Evolutionary conservation across 306 rosid species (phyloP), one percentile per base, ranked within the genome.

Genomic region (Notholithocarpus densiflorus): DNA sequence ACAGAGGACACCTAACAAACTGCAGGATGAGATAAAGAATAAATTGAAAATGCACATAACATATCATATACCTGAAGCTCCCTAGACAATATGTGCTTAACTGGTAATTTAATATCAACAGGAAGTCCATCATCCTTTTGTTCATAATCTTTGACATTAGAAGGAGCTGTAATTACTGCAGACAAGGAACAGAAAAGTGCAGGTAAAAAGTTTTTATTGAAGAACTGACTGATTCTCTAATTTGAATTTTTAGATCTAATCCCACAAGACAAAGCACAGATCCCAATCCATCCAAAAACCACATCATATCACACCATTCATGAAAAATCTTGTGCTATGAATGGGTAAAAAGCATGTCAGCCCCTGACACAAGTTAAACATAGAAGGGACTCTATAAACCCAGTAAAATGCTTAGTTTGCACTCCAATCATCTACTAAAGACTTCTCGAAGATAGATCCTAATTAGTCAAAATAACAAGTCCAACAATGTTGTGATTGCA

Each of bases 91-190:
- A 88, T 84, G 74, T 87, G 97, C 87, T 84, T 92, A 79, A 90
- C 84, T 23, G 98, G 97, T 76, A 87, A 81, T 89, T 94, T 94
- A 66, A 83, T 80, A 54, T 94, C 98, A 48, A 85, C 77, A 31
- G 94, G 80, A 81, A 89, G 84, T 29, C 86, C 91, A 65, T 94
- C 97, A 20, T 94, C 98, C 87, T 88, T 94, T 77, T 75, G 80
- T 80, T 94, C 97, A 40, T 82, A 64, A 75, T 85, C 89, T 82
- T 88, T 91, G 57, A 82, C 84, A 66, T 91, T 93, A 76, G 89
- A 34, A 73, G 90, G 78, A 56, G 84, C 94, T 79, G 88, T 87
- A 81, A 73, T 66, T 19, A 66, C 72, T 66, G 84, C 72, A 78
- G 75, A 54, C 70, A 82, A 56, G 66, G 79, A 40, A 20, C 56